phyloP scores from a whole-genome alignment of 2,329 filamentous ascomycete species.

The Aspergillus intermedius region DNA sequence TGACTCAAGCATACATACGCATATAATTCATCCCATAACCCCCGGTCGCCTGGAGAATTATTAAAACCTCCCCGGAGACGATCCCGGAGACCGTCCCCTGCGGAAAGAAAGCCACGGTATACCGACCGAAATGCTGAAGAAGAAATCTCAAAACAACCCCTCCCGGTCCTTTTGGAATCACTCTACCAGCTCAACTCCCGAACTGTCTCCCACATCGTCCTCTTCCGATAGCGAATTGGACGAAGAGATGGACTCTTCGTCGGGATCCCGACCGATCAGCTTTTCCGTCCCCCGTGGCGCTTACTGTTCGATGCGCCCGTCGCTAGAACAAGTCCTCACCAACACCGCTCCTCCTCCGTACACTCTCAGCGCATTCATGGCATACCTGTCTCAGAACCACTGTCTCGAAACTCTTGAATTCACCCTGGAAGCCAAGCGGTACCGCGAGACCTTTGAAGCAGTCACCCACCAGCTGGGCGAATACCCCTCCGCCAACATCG shows the following conservation, averaged over 20 bases:
- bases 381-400: constrained; percentile 93
- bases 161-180: constrained; percentile 31
- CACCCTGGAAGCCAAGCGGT: constrained; percentile 86
- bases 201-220: constrained; percentile 36
- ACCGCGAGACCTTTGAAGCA: constrained; percentile 61
- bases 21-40: too few species aligned
- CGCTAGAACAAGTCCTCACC: constrained; percentile 78
- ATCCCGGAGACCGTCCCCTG: too few species aligned
- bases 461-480: constrained; percentile 45
- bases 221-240: constrained; percentile 39
- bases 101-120: constrained; percentile 1
- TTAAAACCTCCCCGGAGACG: background rate
- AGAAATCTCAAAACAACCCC: constrained; percentile 25
- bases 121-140: constrained; percentile 32
- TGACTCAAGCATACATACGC: too few species aligned
- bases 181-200: constrained; percentile 40
- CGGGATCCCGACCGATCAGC: constrained; percentile 39
- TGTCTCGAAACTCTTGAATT: constrained; percentile 96
- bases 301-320: constrained; percentile 53
- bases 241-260: constrained; percentile 38
- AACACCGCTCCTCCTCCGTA: constrained; percentile 82
- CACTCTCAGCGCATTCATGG: constrained; percentile 89
- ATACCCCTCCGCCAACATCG: constrained; percentile 36
- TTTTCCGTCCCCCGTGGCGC: constrained; percentile 34
- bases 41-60: background rate